Evolutionary conservation across 257 asterid species (phyloP).

Genomic region (Cruciata laevipes): DNA sequence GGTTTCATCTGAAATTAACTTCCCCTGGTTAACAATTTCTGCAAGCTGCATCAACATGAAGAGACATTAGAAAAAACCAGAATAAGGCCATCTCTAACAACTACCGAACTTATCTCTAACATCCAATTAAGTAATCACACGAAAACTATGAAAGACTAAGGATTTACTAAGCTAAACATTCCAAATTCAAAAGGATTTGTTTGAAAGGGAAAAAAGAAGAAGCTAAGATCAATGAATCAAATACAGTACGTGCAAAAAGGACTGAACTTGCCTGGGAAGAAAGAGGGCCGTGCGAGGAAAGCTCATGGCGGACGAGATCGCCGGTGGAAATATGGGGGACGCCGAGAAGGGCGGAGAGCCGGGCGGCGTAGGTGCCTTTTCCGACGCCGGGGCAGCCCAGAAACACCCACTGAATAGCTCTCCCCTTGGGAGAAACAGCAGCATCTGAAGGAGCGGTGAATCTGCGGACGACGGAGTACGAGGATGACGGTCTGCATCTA

Average conservation of each 20-base stretch:
- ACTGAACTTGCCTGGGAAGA: slow-evolving; percentile 48
- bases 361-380: slow-evolving; percentile 89
- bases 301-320: slow-evolving; percentile 89
- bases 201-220: no score
- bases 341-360: slow-evolving; percentile 65
- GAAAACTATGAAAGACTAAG: neutral
- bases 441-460: slow-evolving; percentile 15
- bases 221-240: neutral
- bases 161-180: neutral
- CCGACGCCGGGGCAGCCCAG: slow-evolving; percentile 98
- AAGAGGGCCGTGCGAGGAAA: slow-evolving; percentile 58
- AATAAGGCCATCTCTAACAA: neutral
- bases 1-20: slow-evolving; percentile 80
- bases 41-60: slow-evolving; percentile 54
- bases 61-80: slow-evolving; percentile 9
- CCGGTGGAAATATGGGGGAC: slow-evolving; percentile 96
- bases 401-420: slow-evolving; percentile 89
- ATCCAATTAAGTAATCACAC: neutral
- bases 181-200: neutral
- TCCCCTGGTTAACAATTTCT: slow-evolving; percentile 80
- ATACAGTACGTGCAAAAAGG: neutral
- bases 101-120: no score
- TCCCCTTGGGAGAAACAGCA: slow-evolving; percentile 28
- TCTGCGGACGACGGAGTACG: slow-evolving; percentile 18
- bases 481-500: slow-evolving; percentile 22